Evolutionary conservation across 1,284 basidiomycete genomes (phyloP).

Genomic region (Marasmius sp.): DNA sequence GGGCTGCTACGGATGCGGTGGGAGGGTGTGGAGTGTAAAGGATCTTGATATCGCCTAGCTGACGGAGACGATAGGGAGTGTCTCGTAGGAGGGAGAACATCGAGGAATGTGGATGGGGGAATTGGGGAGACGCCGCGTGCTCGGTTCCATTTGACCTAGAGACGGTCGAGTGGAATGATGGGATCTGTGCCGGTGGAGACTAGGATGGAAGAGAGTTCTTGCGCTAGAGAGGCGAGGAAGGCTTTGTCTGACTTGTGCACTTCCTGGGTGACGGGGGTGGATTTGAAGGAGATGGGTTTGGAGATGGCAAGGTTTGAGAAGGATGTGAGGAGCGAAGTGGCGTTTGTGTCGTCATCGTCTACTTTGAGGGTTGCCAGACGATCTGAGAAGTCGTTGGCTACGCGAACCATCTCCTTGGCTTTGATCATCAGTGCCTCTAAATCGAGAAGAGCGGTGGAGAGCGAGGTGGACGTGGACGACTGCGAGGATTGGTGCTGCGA

Average conservation of each 20-base stretch:
- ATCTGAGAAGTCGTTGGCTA: constrained; percentile 87
- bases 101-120: constrained; percentile 82
- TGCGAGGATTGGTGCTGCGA: constrained; percentile 70
- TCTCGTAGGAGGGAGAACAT: constrained; percentile 73
- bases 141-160: constrained; percentile 98
- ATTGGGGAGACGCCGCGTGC: constrained; percentile 92
- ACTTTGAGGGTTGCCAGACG: constrained; percentile 67
- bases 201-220: constrained; percentile 79
- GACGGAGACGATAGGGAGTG: constrained; percentile 68
- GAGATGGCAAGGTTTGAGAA: constrained; percentile 65
- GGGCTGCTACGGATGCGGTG: constrained; percentile 60
- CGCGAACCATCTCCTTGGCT: constrained; percentile 89
- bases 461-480: constrained; percentile 61
- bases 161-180: constrained; percentile 88
- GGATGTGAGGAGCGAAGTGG: constrained; percentile 11
- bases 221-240: constrained; percentile 83
- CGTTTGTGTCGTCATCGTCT: constrained; percentile 21
- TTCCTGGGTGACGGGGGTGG: constrained; percentile 84
- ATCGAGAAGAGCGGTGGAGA: constrained; percentile 84
- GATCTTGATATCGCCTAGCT: constrained; percentile 55
- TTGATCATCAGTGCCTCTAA: constrained; percentile 91
- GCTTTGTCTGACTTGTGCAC: constrained; percentile 78
- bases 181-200: constrained; percentile 46
- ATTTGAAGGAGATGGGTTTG: constrained; percentile 69
- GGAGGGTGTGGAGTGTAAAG: constrained; percentile 83